Percentiles rank a stretch among this genome's conserved stretches.
Evolutionary conservation across 2,329 filamentous ascomycete genomes (phyloP).

Genomic region (Immersiporthe knoxdaviesiana): DNA sequence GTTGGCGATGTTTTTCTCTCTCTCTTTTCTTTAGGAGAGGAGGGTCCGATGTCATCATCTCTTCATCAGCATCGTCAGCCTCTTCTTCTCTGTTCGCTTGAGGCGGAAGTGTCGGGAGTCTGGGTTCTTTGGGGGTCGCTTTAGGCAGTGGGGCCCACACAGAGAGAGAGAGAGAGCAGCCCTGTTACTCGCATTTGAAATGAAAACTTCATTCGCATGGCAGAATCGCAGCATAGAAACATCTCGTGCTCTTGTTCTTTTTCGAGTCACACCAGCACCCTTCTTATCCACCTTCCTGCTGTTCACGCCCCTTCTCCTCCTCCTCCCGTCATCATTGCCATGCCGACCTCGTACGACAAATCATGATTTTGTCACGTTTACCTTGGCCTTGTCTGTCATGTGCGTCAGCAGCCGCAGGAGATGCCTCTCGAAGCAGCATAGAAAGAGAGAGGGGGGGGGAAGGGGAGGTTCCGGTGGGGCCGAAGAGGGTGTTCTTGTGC

Average conservation of each 20-base stretch:
- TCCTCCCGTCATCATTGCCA: not conserved
- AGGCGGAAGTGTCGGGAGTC: not conserved
- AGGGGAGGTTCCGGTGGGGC: not conserved
- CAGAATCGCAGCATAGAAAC: not conserved
- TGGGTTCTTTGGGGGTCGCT: not conserved
- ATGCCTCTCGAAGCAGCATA: not conserved
- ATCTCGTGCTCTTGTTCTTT: not conserved
- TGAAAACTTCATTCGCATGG: not conserved
- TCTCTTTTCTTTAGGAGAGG: too few relatives aligned
- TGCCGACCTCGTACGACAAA: not conserved
- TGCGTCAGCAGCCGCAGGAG: not conserved
- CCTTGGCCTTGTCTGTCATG: slow-evolving; percentile 41
- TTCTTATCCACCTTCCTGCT: not conserved
- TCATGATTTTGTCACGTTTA: slow-evolving; percentile 33
- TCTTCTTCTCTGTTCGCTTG: not conserved
- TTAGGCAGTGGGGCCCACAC: not conserved
- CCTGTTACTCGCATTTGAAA: not conserved
- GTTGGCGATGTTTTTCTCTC: not conserved
- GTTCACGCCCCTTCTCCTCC: not conserved
- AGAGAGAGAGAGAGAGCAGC: not conserved
- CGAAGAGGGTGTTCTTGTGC: not conserved
- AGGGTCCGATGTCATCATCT: not conserved
- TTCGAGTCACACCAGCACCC: not conserved
- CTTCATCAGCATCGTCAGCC: not conserved
- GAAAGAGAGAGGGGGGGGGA: not conserved